Evolutionary conservation across 148 eudicot genomes (phyloP).

Genomic region (Talinum fruticosum): DNA sequence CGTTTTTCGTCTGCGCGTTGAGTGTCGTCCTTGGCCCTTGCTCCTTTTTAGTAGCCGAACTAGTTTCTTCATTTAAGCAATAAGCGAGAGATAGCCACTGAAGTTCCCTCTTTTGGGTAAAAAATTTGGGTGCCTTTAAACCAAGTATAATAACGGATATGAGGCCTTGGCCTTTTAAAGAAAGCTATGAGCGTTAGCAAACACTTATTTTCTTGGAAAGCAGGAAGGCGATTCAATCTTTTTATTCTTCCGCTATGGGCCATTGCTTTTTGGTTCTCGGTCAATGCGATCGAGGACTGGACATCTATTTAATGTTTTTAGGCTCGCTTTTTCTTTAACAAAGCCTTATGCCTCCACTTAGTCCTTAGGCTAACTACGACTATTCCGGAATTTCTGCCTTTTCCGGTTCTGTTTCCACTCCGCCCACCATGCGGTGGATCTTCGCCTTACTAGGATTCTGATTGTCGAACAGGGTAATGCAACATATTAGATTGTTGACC

Average conservation of each 20-base stretch:
- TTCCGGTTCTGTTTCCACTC: too few species aligned
- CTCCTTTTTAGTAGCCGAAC: conserved; percentile 12
- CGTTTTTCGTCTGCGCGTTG: background rate
- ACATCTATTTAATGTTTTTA: background rate
- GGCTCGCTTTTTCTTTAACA: background rate
- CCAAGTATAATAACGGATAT: too few species aligned
- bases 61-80: conserved; percentile 5
- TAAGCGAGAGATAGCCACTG: conserved; percentile 10
- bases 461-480: too few species aligned
- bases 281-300: background rate
- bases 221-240: too few species aligned
- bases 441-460: background rate
- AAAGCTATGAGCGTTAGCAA: too few species aligned
- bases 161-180: too few species aligned
- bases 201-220: too few species aligned
- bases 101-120: conserved; percentile 11
- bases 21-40: conserved; percentile 11
- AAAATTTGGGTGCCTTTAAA: background rate
- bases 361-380: background rate
- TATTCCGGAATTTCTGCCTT: too few species aligned
- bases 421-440: background rate
- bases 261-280: too few species aligned
- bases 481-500: too few species aligned
- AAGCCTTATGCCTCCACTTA: background rate
- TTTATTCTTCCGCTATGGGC: too few species aligned